Percentiles rank a stretch among this genome's conserved stretches.
These are phyloP conservation scores for Huntiella bhutanensis DNA, from an alignment of 2,329 filamentous ascomycete species.

Conservation along the genomic window DNA sequence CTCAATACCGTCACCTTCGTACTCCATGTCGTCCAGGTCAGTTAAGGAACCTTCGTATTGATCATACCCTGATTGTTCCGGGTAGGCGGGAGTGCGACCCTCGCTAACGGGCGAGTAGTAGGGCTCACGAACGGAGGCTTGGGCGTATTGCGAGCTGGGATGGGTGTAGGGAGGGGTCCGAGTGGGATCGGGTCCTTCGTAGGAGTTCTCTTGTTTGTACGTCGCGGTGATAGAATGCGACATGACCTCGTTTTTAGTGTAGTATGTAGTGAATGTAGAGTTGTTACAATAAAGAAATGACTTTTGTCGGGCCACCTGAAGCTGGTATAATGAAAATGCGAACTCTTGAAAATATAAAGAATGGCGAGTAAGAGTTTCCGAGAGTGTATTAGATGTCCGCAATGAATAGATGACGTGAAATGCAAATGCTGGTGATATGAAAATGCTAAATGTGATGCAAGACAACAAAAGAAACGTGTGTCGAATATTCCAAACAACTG, in stretches of 20 bases:
- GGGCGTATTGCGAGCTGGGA: conserved; percentile 5
- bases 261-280: not conserved
- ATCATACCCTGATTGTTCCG: conserved; percentile 7
- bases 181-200: conserved; percentile 17
- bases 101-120: conserved; percentile 11
- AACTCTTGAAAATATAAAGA: not conserved
- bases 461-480: not conserved
- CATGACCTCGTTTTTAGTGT: conserved; percentile 17
- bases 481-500: not conserved
- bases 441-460: not conserved
- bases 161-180: conserved; percentile 12
- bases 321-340: conserved; percentile 6
- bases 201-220: conserved; percentile 17
- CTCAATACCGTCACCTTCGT: conserved; percentile 5
- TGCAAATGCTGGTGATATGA: not conserved
- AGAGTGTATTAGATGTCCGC: too few species aligned
- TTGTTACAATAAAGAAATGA: not conserved
- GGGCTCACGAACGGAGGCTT: conserved; percentile 5
- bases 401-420: not conserved
- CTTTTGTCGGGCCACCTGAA: conserved; percentile 11
- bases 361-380: not conserved
- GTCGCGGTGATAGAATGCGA: conserved; percentile 24
- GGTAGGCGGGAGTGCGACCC: conserved; percentile 6
- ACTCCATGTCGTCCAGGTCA: conserved; percentile 5
- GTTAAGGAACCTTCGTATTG: conserved; percentile 7